Evolutionary conservation across 768 basidiomycete species (phyloP).

Genomic region (Dioszegia crocea): DNA sequence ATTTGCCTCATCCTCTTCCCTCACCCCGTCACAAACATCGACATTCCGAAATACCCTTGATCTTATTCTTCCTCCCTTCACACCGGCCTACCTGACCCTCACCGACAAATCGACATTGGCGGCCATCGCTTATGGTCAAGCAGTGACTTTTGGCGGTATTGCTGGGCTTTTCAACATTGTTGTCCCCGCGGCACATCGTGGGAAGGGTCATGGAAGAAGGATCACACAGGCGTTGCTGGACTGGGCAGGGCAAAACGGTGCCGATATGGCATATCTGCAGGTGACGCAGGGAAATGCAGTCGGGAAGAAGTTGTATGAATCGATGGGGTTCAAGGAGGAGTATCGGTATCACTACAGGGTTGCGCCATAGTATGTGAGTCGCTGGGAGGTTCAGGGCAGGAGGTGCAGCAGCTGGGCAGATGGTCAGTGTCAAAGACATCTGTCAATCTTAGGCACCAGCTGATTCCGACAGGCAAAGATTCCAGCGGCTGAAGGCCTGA

Average conservation of each 20-base stretch:
- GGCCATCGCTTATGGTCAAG: background rate
- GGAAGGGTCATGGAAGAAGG: background rate
- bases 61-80: background rate
- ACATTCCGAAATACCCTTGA: background rate
- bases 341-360: slow-evolving; percentile 1
- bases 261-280: background rate
- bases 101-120: background rate
- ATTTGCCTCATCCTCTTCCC: background rate
- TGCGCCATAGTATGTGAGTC: too few species aligned
- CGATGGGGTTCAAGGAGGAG: background rate
- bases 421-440: background rate
- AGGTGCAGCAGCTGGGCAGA: background rate
- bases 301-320: background rate
- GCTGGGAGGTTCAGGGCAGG: background rate
- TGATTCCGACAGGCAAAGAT: too few species aligned
- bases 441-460: too few species aligned
- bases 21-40: background rate
- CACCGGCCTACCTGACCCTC: background rate
- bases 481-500: too few species aligned
- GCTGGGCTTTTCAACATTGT: slow-evolving; percentile 1
- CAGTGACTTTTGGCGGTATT: background rate
- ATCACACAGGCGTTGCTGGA: background rate
- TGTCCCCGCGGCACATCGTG: background rate
- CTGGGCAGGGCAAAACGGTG: background rate
- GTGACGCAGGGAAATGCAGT: background rate